Base-by-base conservation (phyloP, 129 eudicot species). In the Pulicaria dysenterica region DNA sequence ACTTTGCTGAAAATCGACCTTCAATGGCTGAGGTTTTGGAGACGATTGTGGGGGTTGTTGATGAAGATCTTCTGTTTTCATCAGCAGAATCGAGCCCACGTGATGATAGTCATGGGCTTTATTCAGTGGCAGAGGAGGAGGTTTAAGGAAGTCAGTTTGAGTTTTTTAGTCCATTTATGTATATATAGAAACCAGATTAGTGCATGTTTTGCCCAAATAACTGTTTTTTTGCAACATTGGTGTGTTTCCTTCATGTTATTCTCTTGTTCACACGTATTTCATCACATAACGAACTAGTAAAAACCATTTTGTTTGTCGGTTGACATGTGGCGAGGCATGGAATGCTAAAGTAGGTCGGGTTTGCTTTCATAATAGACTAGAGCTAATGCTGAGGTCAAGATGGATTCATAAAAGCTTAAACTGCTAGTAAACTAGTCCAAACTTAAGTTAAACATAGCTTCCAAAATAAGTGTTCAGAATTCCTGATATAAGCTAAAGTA, bases 21-120 rank as follows among this genome's bases (percentile, higher is more conserved):
- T 40, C 67, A 40, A 61, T 83, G 64, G 77, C 83, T 14, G 91
- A 88, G 79, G 91, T 88, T 46, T 64, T 83, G 73, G 91, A 85
- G 85, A 83, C 79, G 59, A 81, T 83, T 6, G 70, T 72, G 44
- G 88, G 84, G 59, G 82, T 88, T 34, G 80, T 76, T 11, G 69
- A 79, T 65, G 83, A 88, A 48, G 88, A 77, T 58, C 36, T 67
- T 64, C 48, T 83, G 5, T 71, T 80, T 55, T 68, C 62, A 8
- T 86, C 90, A 13, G 16, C 8, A 9, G 85, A 82, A 43, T 76
- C 79, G 43, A 79, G 54, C 42, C 77, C 86, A 31, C 68, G 0
- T 72, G 83, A 74, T 63, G 79, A 24, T 24, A 24, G 73, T 43
- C 82, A 64, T 39, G 58, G 45, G 59, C 84, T 81, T 67, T 68